These are phyloP conservation scores for Whalleya microplaca DNA, from an alignment of 2,329 filamentous ascomycete species.

Conservation along the genomic window DNA sequence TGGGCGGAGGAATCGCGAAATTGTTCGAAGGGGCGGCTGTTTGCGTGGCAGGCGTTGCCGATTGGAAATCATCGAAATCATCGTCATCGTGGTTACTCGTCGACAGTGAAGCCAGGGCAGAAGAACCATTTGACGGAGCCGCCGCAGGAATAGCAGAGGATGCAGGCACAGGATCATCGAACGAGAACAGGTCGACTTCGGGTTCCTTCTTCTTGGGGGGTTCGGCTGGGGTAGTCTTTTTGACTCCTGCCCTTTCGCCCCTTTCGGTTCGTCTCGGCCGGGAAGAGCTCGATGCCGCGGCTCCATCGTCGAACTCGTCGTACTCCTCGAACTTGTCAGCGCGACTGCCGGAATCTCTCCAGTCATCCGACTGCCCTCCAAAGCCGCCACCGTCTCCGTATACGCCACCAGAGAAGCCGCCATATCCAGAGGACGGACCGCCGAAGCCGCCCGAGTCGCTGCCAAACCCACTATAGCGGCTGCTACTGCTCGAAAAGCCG, in stretches of 20 bases:
- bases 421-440: slow-evolving; percentile 55
- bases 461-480: slow-evolving; percentile 87
- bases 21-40: slow-evolving; percentile 47
- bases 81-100: slow-evolving; percentile 69
- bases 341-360: slow-evolving; percentile 65
- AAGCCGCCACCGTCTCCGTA: slow-evolving; percentile 97
- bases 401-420: slow-evolving; percentile 71
- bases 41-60: slow-evolving; percentile 62
- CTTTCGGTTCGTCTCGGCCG: slow-evolving; percentile 52
- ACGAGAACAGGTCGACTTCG: slow-evolving; percentile 91
- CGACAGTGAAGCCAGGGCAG: slow-evolving; percentile 51
- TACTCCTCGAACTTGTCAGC: slow-evolving; percentile 92
- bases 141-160: slow-evolving; percentile 45
- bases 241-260: slow-evolving; percentile 49
- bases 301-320: slow-evolving; percentile 88
- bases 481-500: slow-evolving; percentile 56
- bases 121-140: slow-evolving; percentile 50
- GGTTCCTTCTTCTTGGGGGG: slow-evolving; percentile 83
- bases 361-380: slow-evolving; percentile 76
- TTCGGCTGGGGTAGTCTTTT: slow-evolving; percentile 55
- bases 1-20: slow-evolving; percentile 49
- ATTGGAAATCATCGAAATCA: slow-evolving; percentile 98
- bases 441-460: slow-evolving; percentile 79
- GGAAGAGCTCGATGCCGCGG: slow-evolving; percentile 54
- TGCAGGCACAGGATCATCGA: slow-evolving; percentile 72